A percentile compares a stretch with the other conserved stretches of the same genome.
These are phyloP conservation scores for Trichomonas gallinae DNA, from an alignment of 208 protist genomes.

Conservation along the genomic window DNA sequence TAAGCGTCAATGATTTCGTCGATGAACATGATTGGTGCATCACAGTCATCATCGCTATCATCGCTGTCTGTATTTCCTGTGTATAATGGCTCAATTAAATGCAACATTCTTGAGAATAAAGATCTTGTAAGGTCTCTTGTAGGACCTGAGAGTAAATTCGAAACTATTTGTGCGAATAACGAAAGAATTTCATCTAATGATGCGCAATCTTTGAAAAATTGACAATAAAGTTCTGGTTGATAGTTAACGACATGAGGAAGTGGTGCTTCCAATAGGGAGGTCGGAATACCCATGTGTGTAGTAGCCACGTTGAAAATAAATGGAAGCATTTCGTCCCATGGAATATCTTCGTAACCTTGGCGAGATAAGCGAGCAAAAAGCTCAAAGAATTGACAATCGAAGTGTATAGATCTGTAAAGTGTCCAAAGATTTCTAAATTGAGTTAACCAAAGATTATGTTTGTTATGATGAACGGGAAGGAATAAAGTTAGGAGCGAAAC, in stretches of 20 bases:
- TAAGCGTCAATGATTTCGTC: background rate
- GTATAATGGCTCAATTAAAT: background rate
- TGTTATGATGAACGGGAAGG: background rate
- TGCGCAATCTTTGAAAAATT: background rate
- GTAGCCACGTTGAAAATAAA: background rate
- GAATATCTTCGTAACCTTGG: conserved; percentile 1
- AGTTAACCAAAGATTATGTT: background rate
- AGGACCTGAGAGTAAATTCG: background rate
- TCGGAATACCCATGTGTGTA: background rate
- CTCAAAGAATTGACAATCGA: background rate
- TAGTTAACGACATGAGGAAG: background rate
- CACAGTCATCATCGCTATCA: background rate
- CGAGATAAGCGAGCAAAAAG: background rate
- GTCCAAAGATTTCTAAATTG: background rate
- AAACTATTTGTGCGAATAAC: background rate
- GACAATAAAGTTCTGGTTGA: background rate
- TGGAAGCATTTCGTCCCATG: background rate
- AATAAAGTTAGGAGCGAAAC: background rate
- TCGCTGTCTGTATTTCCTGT: background rate
- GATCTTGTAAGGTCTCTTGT: background rate
- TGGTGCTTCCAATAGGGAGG: background rate
- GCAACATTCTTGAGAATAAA: background rate
- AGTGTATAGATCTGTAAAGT: background rate
- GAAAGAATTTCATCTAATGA: background rate
- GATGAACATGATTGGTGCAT: background rate